These are phyloP conservation scores for Kitagawia praeruptora DNA, from an alignment of 129 eudicot genomes.

Conservation along the genomic window DNA sequence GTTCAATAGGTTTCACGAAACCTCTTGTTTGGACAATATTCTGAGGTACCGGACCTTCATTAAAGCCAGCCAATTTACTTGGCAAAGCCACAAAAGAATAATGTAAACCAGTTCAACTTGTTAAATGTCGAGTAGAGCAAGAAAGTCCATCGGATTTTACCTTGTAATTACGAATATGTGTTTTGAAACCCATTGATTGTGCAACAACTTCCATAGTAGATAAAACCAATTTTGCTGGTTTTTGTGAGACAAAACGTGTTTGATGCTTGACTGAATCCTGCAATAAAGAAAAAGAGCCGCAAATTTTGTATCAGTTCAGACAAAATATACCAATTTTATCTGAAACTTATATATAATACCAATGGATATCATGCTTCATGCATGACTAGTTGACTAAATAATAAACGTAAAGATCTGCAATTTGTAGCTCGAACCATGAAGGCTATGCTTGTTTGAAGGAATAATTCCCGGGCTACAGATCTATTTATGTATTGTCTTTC, in stretches of 20 bases:
- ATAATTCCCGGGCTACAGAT: background rate
- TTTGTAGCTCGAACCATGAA: background rate
- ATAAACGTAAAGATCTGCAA: background rate
- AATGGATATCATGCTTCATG: background rate
- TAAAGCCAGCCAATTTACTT: background rate
- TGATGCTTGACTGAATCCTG: conserved; percentile 76
- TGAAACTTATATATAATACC: background rate
- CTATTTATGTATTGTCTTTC: background rate
- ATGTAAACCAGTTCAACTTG: background rate
- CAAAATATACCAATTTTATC: background rate
- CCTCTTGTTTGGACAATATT: background rate
- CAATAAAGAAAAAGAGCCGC: conserved; percentile 10
- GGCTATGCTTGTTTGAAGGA: background rate
- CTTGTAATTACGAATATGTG: conserved; percentile 89
- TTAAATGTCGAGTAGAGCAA: background rate
- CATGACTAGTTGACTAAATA: too few relatives aligned
- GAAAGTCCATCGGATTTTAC: conserved; percentile 20
- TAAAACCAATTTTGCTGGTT: conserved; percentile 81
- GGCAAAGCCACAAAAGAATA: background rate
- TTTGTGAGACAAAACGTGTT: conserved; percentile 85
- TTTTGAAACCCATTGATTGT: conserved; percentile 96
- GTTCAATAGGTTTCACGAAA: background rate
- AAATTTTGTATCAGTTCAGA: background rate
- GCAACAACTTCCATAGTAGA: conserved; percentile 98
- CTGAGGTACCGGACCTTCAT: background rate